A percentile compares a stretch with the other conserved stretches of the same genome.
phyloP scores from a whole-genome alignment of 345 rosid species.

The Acer negundo region DNA sequence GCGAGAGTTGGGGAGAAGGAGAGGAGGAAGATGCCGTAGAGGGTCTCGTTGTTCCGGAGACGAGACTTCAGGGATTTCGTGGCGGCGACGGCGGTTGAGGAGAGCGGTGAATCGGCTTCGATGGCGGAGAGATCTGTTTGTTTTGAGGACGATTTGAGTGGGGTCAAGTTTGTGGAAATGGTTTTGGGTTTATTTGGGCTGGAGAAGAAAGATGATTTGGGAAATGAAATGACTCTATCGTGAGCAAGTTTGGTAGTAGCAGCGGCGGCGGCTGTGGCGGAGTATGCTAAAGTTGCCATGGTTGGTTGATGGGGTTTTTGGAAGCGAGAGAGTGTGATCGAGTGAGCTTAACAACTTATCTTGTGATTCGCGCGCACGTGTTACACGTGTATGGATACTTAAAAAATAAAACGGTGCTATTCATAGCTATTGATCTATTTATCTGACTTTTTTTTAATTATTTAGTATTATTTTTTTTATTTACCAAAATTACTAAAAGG shows the following conservation, averaged over 20 bases:
- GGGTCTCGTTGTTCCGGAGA: conserved; percentile 69
- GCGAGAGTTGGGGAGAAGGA: conserved; percentile 90
- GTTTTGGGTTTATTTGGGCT: conserved; percentile 32
- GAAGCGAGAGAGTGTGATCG: background rate
- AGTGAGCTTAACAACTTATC: background rate
- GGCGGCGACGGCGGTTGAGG: conserved; percentile 11
- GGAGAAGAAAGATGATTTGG: conserved; percentile 13
- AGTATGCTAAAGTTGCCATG: conserved; percentile 28
- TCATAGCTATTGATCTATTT: no score
- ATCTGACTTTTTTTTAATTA: no score
- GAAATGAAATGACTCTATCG: conserved; percentile 6
- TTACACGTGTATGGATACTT: no score
- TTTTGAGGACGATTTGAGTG: conserved; percentile 26
- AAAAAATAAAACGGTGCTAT: no score
- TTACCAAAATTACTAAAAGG: no score
- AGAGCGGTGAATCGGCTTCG: background rate
- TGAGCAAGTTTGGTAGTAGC: conserved; percentile 11
- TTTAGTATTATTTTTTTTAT: no score
- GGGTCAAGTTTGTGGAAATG: conserved; percentile 29
- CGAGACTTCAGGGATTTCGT: conserved; percentile 60
- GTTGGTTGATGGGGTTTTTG: background rate
- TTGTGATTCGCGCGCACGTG: background rate
- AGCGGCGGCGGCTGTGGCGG: background rate
- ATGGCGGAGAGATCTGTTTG: conserved; percentile 35
- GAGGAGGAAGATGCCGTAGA: conserved; percentile 83